A percentile compares a stretch with the other conserved stretches of the same genome.
Conservation (phyloP, 1,284 basidiomycete genomes). For the Neotropicomus parvogracilis region DNA sequence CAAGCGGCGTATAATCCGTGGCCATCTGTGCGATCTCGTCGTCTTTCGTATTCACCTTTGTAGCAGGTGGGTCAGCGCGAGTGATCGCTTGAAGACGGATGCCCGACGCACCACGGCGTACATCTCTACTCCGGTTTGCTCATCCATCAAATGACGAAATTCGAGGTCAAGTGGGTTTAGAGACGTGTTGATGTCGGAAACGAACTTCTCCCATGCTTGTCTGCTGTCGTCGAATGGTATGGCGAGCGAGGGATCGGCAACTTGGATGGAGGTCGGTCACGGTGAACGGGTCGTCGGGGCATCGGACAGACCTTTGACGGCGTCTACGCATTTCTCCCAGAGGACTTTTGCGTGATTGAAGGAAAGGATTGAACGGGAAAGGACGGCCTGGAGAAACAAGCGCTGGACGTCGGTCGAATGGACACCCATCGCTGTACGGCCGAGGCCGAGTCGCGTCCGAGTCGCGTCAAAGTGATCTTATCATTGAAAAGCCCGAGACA, state of each 20-base stretch:
- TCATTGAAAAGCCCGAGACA: too few relatives aligned
- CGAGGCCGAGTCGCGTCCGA: too few relatives aligned
- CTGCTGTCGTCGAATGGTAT: constrained; percentile 42
- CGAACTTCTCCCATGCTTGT: constrained; percentile 57
- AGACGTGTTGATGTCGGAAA: constrained; percentile 54
- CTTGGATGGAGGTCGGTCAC: constrained; percentile 33
- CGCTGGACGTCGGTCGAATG: constrained; percentile 59
- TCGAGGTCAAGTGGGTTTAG: constrained; percentile 70
- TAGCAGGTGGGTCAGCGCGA: background rate
- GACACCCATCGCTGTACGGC: constrained; percentile 44
- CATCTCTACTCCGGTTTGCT: constrained; percentile 57
- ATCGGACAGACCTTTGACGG: constrained; percentile 51
- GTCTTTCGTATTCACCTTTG: constrained; percentile 70
- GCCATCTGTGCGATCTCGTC: constrained; percentile 80
- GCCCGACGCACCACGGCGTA: constrained; percentile 57
- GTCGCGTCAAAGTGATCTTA: too few relatives aligned
- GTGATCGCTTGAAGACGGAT: background rate
- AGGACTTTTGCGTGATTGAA: constrained; percentile 58
- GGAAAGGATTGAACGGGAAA: constrained; percentile 66
- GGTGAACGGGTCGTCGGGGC: background rate
- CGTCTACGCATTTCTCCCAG: constrained; percentile 62
- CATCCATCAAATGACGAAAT: constrained; percentile 60
- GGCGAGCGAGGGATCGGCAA: constrained; percentile 47
- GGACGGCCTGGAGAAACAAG: constrained; percentile 71
- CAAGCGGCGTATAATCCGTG: constrained; percentile 71